Percentiles rank a stretch among this genome's conserved stretches.
These are phyloP conservation scores for Rhynchospora breviuscula DNA, from an alignment of 176 grass and related monocot species.

Conservation along the genomic window DNA sequence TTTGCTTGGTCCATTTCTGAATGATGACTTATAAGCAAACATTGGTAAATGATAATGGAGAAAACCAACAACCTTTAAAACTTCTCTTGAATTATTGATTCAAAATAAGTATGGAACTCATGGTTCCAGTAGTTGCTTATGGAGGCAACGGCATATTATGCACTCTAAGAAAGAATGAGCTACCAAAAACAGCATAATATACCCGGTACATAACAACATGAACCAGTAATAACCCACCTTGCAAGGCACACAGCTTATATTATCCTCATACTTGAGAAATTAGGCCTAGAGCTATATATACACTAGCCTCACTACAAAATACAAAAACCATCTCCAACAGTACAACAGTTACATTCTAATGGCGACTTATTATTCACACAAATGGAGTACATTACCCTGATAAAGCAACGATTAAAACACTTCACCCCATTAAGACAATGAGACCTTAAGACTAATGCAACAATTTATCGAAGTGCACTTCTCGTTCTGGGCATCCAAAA, in stretches of 20 bases:
- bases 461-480: slow-evolving; percentile 15
- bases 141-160: not conserved
- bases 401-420: not conserved
- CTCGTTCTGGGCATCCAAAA: slow-evolving; percentile 8
- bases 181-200: not conserved
- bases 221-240: not conserved
- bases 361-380: slow-evolving; percentile 18
- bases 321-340: not conserved
- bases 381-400: slow-evolving; percentile 3
- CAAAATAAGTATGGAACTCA: not conserved
- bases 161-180: not conserved
- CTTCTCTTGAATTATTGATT: not conserved
- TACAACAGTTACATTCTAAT: slow-evolving; percentile 14
- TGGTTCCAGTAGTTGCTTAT: not conserved
- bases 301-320: slow-evolving; percentile 23
- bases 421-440: not conserved
- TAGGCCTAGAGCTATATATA: slow-evolving; percentile 26
- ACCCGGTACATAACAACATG: not conserved
- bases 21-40: not conserved
- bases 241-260: not conserved
- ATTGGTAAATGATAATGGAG: not conserved
- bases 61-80: not conserved
- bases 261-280: not conserved
- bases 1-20: not conserved
- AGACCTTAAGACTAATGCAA: not conserved